Conservation (phyloP, 176 grass and related monocot genomes). For the Thinopyrum elongatum region DNA sequence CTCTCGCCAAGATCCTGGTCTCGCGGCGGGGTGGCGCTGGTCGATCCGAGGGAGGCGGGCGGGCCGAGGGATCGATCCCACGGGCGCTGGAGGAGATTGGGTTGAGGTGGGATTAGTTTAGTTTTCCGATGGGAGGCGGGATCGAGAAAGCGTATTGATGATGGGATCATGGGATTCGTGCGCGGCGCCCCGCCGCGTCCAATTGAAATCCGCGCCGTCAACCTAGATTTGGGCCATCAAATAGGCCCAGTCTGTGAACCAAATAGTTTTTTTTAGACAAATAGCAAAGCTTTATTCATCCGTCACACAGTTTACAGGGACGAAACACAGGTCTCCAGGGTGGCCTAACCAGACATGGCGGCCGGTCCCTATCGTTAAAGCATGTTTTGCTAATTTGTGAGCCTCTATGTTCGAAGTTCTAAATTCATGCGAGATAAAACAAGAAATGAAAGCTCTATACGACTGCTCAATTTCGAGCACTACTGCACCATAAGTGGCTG, state of each 20-base stretch:
- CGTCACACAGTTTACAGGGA: too few relatives aligned
- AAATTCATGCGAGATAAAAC: too few relatives aligned
- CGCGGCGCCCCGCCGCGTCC: constrained; percentile 54
- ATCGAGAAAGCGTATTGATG: constrained; percentile 21
- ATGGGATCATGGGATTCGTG: constrained; percentile 56
- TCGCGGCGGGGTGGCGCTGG: constrained; percentile 37
- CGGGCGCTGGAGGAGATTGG: constrained; percentile 31
- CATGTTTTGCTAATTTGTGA: too few relatives aligned
- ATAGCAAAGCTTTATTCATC: too few relatives aligned
- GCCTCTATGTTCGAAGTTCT: too few relatives aligned
- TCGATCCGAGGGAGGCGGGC: constrained; percentile 47
- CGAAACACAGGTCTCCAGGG: too few relatives aligned
- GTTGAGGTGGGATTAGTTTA: constrained; percentile 20
- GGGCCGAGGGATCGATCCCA: constrained; percentile 26
- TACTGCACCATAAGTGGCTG: too few relatives aligned
- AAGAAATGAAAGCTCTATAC: too few relatives aligned
- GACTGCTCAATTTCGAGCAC: too few relatives aligned
- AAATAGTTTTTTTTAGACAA: too few relatives aligned
- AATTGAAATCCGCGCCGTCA: constrained; percentile 6
- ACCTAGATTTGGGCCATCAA: neutral
- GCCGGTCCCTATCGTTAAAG: too few relatives aligned
- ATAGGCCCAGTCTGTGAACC: neutral
- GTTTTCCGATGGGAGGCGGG: constrained; percentile 10
- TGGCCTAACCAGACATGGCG: too few relatives aligned
- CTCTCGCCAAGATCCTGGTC: constrained; percentile 48